Evolutionary conservation across 495 filamentous ascomycete species (phyloP), one percentile per base, ranked within the genome.

Genomic region (Neurospora hispaniola): DNA sequence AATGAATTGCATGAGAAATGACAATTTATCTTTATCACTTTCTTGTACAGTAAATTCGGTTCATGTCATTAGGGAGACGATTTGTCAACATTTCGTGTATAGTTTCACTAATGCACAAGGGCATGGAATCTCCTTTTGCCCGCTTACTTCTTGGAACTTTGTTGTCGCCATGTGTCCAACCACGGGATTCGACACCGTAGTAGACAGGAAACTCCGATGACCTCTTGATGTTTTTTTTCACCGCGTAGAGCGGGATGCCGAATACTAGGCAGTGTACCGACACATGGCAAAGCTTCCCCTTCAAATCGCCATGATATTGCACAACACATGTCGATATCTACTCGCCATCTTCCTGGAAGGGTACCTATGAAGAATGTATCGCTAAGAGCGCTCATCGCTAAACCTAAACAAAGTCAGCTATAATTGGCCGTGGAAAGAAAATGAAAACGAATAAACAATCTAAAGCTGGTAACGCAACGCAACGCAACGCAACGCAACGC

Each of bases 1-100:
- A 66, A 66, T 66, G 54, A 66, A 72, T 42, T 69, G 71, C 62
- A 72, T 69, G 71, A 69, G 71, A 69, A 35, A 72, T 72, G 71
- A 72, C 62, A 62, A 40, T 54, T 39, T 68, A 27, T 68, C 39
- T 68, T 38, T 72, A 44, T 27, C 69, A 31, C 23, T 8, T 18
- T 35, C 18, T 0, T 66, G 41, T 62, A 43, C 14, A 6, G 3
- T 20, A 18, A 7, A 44, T 66, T 39, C 10, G 27, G 6, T 44
- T 43, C 11, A 40, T 23, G 38, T 42, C 2, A 42, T 39, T 39
- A 62, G 11, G 43, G 7, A 54, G 16, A 23, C 4, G 20, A 44
- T 44, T n/a, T 2, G 14, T 31, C 12, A 35, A 62, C 6, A 3
- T 62, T 62, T 23, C 16, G 23, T 16, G 9, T 18, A 44, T 7